Evolutionary conservation across 768 basidiomycete genomes (phyloP).

Genomic region (Sporobolomyces pararoseus): DNA sequence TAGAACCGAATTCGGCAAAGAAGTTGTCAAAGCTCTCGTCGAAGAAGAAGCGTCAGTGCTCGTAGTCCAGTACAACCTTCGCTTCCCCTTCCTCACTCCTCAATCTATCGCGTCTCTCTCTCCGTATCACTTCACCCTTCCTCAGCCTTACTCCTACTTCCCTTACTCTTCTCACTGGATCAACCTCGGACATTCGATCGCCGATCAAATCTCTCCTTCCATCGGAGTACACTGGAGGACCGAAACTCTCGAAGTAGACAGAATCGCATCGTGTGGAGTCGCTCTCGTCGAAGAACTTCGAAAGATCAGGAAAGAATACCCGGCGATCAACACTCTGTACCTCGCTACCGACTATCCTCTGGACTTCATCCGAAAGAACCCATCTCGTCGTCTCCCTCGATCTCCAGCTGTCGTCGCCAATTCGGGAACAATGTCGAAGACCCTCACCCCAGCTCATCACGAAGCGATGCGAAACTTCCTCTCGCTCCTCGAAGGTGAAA

Average conservation of each 20-base stretch:
- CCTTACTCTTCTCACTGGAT: conserved; percentile 54
- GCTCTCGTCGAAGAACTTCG: conserved; percentile 54
- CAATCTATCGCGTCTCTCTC: conserved; percentile 21
- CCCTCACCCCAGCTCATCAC: conserved; percentile 50
- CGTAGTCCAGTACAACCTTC: conserved; percentile 56
- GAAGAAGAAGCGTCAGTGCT: conserved; percentile 50
- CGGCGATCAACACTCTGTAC: conserved; percentile 52
- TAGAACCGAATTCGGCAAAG: conserved; percentile 31
- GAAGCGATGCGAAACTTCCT: conserved; percentile 53
- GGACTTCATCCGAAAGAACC: conserved; percentile 14
- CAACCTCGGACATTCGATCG: conserved; percentile 52
- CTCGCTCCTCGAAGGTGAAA: conserved; percentile 54
- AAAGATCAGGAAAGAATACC: conserved; percentile 43
- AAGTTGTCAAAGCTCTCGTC: conserved; percentile 37
- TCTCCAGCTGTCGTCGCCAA: conserved; percentile 16
- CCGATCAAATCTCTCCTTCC: conserved; percentile 51
- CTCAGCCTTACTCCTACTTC: conserved; percentile 42
- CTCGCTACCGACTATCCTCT: conserved; percentile 58
- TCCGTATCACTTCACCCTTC: not conserved
- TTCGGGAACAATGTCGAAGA: conserved; percentile 41
- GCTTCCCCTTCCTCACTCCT: conserved; percentile 52
- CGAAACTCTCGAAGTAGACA: conserved; percentile 53
- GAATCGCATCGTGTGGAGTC: conserved; percentile 55
- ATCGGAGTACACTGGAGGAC: conserved; percentile 59
- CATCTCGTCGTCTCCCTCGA: not conserved